These are phyloP conservation scores for Yamadazyma sp. DNA, from an alignment of 805 yeast genomes.

Conservation along the genomic window DNA sequence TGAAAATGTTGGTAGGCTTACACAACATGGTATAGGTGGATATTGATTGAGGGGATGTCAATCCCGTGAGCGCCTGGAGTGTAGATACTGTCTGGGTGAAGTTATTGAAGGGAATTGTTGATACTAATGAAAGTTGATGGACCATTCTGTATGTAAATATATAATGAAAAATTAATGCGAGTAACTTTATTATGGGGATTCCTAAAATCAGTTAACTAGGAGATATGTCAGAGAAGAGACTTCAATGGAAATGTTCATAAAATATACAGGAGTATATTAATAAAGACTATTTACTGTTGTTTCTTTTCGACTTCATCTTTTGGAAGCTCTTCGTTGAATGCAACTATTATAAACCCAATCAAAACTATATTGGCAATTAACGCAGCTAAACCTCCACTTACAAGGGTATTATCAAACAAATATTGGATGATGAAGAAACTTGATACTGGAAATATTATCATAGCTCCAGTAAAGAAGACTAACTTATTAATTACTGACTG, in stretches of 20 bases:
- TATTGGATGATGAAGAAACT: conserved; percentile 59
- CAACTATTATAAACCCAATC: conserved; percentile 69
- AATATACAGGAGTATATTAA: not conserved
- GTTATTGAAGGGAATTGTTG: conserved; percentile 41
- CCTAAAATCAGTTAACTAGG: too few relatives aligned
- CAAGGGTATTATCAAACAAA: conserved; percentile 49
- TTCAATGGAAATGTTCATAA: not conserved
- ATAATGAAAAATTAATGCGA: too few relatives aligned
- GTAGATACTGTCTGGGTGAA: conserved; percentile 44
- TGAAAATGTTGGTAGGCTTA: conserved; percentile 49
- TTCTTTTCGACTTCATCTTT: conserved; percentile 18
- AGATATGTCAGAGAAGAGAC: too few relatives aligned
- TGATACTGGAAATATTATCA: conserved; percentile 65
- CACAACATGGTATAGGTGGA: conserved; percentile 49
- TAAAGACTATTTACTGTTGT: not conserved
- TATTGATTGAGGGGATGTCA: conserved; percentile 40
- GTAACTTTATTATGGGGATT: too few relatives aligned
- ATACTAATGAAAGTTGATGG: conserved; percentile 49
- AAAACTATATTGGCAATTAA: conserved; percentile 70
- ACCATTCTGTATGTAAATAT: too few relatives aligned
- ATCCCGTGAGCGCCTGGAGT: conserved; percentile 51
- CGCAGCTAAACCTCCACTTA: conserved; percentile 82
- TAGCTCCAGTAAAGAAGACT: conserved; percentile 70
- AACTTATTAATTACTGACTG: conserved; percentile 63
- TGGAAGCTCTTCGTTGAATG: conserved; percentile 63